These are phyloP conservation scores for Tetrapisispora pingtungensis DNA, from an alignment of 805 yeast genomes.

Conservation along the genomic window DNA sequence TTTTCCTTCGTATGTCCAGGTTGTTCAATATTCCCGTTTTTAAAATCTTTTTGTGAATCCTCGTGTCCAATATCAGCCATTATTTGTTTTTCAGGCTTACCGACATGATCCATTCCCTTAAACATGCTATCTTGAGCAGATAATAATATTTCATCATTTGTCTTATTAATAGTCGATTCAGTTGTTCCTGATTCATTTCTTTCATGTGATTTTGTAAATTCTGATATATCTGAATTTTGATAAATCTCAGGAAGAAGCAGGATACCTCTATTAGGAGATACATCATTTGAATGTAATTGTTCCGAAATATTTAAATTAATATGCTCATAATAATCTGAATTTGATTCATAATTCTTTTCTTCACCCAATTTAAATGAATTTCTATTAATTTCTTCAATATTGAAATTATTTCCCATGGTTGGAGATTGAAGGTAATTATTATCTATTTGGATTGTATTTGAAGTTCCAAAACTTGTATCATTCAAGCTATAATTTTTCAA, in stretches of 20 bases:
- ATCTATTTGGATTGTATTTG: not conserved
- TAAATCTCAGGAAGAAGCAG: conserved; percentile 22
- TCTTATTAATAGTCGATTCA: not conserved
- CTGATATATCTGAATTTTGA: conserved; percentile 8
- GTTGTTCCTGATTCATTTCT: not conserved
- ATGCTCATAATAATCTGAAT: conserved; percentile 4
- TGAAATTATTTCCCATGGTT: not conserved
- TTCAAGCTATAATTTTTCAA: not conserved
- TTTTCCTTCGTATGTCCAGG: not conserved
- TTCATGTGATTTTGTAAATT: not conserved
- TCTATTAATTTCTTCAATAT: not conserved
- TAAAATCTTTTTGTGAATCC: not conserved
- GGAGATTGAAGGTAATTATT: not conserved
- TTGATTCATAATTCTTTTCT: conserved; percentile 8
- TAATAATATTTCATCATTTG: conserved; percentile 2
- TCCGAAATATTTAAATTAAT: not conserved
- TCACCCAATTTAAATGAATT: conserved; percentile 3
- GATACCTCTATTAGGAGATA: conserved; percentile 22
- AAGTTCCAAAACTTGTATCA: not conserved
- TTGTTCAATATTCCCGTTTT: too few relatives aligned
- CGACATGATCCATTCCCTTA: not conserved
- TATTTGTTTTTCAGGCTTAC: not conserved
- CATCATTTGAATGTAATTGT: conserved; percentile 5
- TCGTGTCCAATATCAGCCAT: not conserved
- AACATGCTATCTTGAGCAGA: not conserved